Evolutionary conservation across 2,329 filamentous ascomycete genomes (phyloP), one percentile per base, ranked within the genome.

Genomic region (Talaromyces sp.): DNA sequence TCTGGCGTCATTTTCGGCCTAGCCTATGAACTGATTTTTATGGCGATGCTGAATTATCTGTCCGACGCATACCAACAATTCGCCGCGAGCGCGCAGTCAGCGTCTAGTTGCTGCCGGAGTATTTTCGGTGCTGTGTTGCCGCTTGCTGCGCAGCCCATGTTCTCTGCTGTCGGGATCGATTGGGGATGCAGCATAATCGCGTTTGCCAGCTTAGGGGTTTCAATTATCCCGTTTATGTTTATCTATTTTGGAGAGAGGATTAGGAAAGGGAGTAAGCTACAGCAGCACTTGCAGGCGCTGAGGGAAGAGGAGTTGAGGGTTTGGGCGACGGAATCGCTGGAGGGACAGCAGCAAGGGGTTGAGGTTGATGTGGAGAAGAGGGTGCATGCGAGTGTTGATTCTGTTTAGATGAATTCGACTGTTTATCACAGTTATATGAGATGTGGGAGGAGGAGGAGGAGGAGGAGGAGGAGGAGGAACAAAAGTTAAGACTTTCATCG

Each of bases 31-130:
- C 60, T 89, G 16, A 87, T 89, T 61, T 89, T 90, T 75, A 87
- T 89, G 79, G 85, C 86, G 1, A 80, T 88, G 66, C 75, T 90
- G 27, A 89, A 89, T 73, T 89, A 89, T 71, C 79, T 89, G 22
- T 86, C 84, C 54, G 87, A 90, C 70, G 87, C 87, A 7, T 90
- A 90, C 73, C 85, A 89, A 70, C 83, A 87, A n/a, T 88, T 85
- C 69, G 86, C 88, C 0, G 85, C 85, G 0, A 84, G 82, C 19
- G 85, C 83, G 2, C 83, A 85, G 66, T 84, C 85, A 0, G 83
- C 84, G 1, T 77, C 84, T 2, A 84, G 81, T 50, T 83, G 81
- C 66, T 81, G 78, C 10, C 80, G 85, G 13, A 84, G 81, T 14
- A 72, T 86, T 1, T 75, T 86, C 4, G 86, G 84, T 2, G 83